These are phyloP conservation scores for Trifolium pratense DNA, from an alignment of 306 rosid species.

Conservation along the genomic window DNA sequence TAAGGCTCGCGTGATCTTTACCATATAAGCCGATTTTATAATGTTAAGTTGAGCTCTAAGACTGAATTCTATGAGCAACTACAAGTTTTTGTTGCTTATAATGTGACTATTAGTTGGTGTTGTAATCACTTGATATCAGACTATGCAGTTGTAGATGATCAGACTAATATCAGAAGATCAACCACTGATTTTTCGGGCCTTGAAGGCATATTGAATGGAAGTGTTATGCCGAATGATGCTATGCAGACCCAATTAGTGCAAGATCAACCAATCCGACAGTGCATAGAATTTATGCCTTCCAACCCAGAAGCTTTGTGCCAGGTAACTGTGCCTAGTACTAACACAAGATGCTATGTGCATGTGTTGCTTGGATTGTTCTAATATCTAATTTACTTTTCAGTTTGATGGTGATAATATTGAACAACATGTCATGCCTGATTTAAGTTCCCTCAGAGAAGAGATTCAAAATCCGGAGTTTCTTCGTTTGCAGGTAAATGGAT, in stretches of 20 bases:
- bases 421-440: conserved; percentile 63
- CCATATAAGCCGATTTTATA: too few species aligned
- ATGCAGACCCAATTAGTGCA: neutral
- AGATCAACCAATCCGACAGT: conserved; percentile 51
- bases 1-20: too few species aligned
- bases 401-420: conserved; percentile 59
- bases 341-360: conserved; percentile 14
- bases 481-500: conserved; percentile 68
- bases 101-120: neutral
- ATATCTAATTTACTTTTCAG: conserved; percentile 46
- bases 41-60: neutral
- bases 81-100: neutral
- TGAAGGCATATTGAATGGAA: conserved; percentile 52
- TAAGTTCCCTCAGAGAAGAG: conserved; percentile 71
- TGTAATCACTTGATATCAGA: conserved; percentile 35
- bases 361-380: conserved; percentile 33
- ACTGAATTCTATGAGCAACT: neutral
- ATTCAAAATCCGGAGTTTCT: conserved; percentile 72
- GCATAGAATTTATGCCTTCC: conserved; percentile 58
- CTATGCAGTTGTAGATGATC: conserved; percentile 57
- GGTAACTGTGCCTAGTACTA: conserved; percentile 46
- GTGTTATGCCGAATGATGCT: conserved; percentile 54
- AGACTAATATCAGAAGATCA: conserved; percentile 33
- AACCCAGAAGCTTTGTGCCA: conserved; percentile 67
- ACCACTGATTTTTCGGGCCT: conserved; percentile 49